Conservation (phyloP, 75 land plant species). For the Adiantum capillusveneris region DNA sequence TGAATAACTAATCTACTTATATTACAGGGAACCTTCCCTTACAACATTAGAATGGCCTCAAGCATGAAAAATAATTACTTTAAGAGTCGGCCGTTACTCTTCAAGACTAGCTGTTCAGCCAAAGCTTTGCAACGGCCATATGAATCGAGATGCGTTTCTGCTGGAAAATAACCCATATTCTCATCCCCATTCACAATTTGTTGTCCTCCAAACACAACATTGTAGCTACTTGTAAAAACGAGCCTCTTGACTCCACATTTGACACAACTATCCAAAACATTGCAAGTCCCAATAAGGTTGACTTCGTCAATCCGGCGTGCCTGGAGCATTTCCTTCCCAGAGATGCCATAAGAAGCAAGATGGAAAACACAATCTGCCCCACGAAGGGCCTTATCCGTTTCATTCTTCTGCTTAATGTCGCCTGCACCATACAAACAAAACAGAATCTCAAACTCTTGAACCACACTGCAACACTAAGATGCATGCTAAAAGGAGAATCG, state of each 20-base stretch:
- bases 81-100: conserved; percentile 64
- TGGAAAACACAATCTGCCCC: conserved; percentile 93
- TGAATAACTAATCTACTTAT: too few species aligned
- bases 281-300: conserved; percentile 81
- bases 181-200: conserved; percentile 87
- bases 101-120: conserved; percentile 88
- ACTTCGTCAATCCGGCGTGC: conserved; percentile 63
- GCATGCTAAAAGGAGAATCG: too few species aligned
- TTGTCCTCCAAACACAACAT: conserved; percentile 86
- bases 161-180: conserved; percentile 55
- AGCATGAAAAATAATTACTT: conserved; percentile 39
- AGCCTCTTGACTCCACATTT: conserved; percentile 71
- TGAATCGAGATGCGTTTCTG: conserved; percentile 74
- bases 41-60: too few species aligned
- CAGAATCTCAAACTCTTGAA: too few species aligned
- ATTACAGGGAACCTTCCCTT: too few species aligned
- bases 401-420: conserved; percentile 46
- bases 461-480: too few species aligned
- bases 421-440: conserved; percentile 44
- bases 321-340: conserved; percentile 93
- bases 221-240: conserved; percentile 83
- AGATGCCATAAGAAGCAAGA: conserved; percentile 81
- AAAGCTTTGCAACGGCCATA: conserved; percentile 83
- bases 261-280: conserved; percentile 61
- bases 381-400: conserved; percentile 56